A percentile compares a stretch with the other conserved stretches of the same genome.
Evolutionary conservation across 192 early-diverging fungal species (phyloP).

Genomic region (Lobosporangium transversale): DNA sequence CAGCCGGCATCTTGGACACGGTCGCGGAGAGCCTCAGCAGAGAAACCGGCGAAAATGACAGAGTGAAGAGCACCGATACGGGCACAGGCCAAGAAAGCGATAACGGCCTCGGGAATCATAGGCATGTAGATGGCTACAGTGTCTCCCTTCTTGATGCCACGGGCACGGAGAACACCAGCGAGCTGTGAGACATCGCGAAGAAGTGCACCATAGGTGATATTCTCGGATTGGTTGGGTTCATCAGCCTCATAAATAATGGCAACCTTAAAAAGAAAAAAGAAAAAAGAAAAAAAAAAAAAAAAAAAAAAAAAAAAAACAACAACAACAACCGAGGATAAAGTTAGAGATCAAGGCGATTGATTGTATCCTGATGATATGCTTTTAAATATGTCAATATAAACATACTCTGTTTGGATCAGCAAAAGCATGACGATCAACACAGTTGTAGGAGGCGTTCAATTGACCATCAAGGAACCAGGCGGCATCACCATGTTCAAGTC

Average conservation of each 20-base stretch:
- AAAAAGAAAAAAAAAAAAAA: neutral
- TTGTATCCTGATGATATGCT: neutral
- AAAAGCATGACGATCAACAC: conserved; percentile 92
- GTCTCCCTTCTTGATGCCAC: conserved; percentile 91
- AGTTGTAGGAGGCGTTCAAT: conserved; percentile 96
- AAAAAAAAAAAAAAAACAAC: no score
- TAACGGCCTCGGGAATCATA: conserved; percentile 93
- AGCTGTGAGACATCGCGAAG: conserved; percentile 84
- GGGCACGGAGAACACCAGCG: conserved; percentile 85
- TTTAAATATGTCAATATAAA: neutral
- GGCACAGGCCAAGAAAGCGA: conserved; percentile 95
- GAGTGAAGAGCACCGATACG: conserved; percentile 92
- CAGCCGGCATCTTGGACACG: conserved; percentile 87
- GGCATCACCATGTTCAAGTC: conserved; percentile 85
- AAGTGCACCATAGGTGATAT: conserved; percentile 87
- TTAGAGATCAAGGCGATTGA: neutral
- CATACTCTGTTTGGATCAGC: conserved; percentile 75
- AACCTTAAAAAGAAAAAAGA: conserved; percentile 49
- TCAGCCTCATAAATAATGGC: conserved; percentile 92
- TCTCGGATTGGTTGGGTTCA: conserved; percentile 80
- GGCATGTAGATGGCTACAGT: conserved; percentile 98
- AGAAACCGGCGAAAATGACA: conserved; percentile 98
- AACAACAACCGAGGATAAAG: conserved; percentile 4
- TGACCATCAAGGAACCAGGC: conserved; percentile 94
- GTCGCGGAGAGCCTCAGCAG: conserved; percentile 90